Evolutionary conservation across 2,329 filamentous ascomycete genomes (phyloP).

Genomic region (Hymenoscyphus scutula): DNA sequence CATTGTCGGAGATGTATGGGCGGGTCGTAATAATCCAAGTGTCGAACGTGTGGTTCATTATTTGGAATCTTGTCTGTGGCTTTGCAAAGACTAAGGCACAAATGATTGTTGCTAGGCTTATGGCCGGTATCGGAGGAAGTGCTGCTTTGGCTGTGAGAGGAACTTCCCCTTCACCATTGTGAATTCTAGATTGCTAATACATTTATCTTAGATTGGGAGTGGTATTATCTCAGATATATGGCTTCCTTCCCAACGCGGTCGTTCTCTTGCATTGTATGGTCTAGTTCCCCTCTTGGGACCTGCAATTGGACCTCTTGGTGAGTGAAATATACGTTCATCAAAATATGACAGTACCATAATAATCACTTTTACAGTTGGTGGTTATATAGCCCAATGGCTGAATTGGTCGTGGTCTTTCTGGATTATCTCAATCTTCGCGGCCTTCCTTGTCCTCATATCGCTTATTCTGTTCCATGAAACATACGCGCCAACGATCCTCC

Average conservation of each 20-base stretch:
- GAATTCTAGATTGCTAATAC: neutral
- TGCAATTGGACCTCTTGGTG: too few species aligned
- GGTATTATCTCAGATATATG: slow-evolving; percentile 46
- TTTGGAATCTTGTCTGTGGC: slow-evolving; percentile 50
- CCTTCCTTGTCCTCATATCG: too few species aligned
- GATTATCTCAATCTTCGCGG: too few species aligned
- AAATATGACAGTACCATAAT: too few species aligned
- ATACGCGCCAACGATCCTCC: slow-evolving; percentile 15
- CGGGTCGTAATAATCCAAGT: slow-evolving; percentile 40
- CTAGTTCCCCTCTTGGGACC: slow-evolving; percentile 11
- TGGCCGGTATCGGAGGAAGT: slow-evolving; percentile 47
- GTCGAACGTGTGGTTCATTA: slow-evolving; percentile 48
- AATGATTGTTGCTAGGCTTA: slow-evolving; percentile 43
- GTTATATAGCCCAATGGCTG: too few species aligned
- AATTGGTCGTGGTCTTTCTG: too few species aligned
- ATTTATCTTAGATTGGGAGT: slow-evolving; percentile 36
- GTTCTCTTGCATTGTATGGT: slow-evolving; percentile 34
- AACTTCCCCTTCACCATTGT: neutral
- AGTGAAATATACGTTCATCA: too few species aligned
- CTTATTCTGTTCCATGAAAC: slow-evolving; percentile 8
- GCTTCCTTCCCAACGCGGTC: slow-evolving; percentile 44
- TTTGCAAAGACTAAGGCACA: slow-evolving; percentile 42
- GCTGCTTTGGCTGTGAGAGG: slow-evolving; percentile 41
- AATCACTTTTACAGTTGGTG: too few species aligned
- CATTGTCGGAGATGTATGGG: slow-evolving; percentile 49